These are phyloP conservation scores for Azolla pinnata DNA, from an alignment of 75 land plant genomes.

Conservation along the genomic window DNA sequence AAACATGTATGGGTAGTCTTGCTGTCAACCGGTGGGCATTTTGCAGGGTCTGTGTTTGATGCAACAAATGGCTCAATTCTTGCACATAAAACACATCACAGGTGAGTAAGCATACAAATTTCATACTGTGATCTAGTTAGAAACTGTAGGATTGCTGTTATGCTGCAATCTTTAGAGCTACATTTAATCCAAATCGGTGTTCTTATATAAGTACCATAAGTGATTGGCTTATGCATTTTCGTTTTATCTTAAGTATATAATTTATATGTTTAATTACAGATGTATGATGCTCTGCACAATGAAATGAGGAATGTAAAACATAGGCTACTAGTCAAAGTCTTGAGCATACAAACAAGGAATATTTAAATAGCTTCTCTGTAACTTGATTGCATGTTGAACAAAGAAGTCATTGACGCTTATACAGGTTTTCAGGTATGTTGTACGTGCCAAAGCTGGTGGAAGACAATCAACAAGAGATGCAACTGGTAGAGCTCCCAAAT, in stretches of 20 bases:
- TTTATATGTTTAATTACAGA: no score
- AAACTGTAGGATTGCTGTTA: no score
- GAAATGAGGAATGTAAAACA: no score
- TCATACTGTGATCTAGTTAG: not conserved
- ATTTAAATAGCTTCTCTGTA: no score
- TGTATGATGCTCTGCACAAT: no score
- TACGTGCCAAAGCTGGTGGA: constrained; percentile 95
- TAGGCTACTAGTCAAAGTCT: no score
- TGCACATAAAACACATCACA: constrained; percentile 90
- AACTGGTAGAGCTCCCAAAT: constrained; percentile 69
- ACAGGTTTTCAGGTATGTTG: constrained; percentile 70
- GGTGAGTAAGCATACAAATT: constrained; percentile 30
- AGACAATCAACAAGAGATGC: constrained; percentile 87
- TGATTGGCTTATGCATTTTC: no score
- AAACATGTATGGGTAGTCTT: constrained; percentile 54
- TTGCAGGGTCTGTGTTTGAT: constrained; percentile 94
- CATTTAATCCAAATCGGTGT: no score
- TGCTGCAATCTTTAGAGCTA: not conserved
- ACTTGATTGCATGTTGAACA: no score
- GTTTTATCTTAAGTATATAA: no score
- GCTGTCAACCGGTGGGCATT: constrained; percentile 89
- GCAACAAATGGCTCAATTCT: constrained; percentile 40
- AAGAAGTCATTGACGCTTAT: constrained; percentile 6
- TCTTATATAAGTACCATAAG: no score
- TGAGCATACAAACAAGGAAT: no score